Base-by-base conservation (phyloP, 1,284 basidiomycete species). In the Salmacisia buchloeana region DNA sequence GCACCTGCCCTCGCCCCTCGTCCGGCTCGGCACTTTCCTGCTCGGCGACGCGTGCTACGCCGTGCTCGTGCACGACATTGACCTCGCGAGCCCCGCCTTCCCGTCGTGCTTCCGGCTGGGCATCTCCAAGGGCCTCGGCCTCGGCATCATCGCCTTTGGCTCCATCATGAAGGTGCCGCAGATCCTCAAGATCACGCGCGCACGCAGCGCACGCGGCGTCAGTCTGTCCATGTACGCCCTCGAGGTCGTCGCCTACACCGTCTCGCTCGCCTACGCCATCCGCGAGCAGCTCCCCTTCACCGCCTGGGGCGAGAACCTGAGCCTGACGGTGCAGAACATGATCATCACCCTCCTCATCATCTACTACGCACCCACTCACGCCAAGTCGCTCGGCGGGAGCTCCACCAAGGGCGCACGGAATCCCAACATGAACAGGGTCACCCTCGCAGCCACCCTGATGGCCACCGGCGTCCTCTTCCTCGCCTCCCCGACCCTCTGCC, bases 91-190 rank as follows among this genome's bases (percentile, higher is more conserved):
- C 7, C 83, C 88, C 65, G 15, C 7, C 41, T 58, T 41, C 34
- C 34, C 56, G 15, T 15, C n/a, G 27, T 98, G 94, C 80, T 83
- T 98, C 78, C 92, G 92, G 80, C 91, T 92, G 79, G 86, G 91
- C 1, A 81, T 97, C 60, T 97, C 93, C 2, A 98, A 97, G 78
- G 91, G 87, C 0, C 83, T 98, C 7, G 94, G 94, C 0, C 82
- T 97, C 31, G 94, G 89, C 0, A 94, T 98, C 67, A 92, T 97
- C 43, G 83, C 91, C 1, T 94, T 93, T 59, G 93, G 94, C 1
- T 88, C 89, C 29, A 91, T 97, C 67, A 91, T 97, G 87, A 97
- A 97, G 82, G 85, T 97, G 13, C 94, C 94, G 2, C 94, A 97
- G 78, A 85, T 85, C 61, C 72, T 83, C 73, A 85, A 84, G 77